phyloP scores from a whole-genome alignment of 2,329 filamentous ascomycete genomes.

The Thermomyces lanuginosus region DNA sequence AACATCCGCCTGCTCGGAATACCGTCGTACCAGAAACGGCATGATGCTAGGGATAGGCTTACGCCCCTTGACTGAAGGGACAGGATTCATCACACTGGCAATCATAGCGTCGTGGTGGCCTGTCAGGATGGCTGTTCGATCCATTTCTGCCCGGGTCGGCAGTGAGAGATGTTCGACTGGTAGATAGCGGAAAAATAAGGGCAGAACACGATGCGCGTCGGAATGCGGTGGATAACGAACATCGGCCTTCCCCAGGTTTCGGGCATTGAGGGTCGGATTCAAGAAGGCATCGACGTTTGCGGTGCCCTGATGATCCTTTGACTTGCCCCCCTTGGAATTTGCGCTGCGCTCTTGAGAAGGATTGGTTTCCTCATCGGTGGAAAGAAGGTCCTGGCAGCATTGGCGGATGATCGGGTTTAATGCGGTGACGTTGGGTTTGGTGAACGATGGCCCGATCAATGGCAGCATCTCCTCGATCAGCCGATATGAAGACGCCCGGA shows the following conservation, averaged over 20 bases:
- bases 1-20: conserved; percentile 45
- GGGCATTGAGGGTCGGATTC: conserved; percentile 23
- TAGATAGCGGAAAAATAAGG: conserved; percentile 44
- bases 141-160: conserved; percentile 55
- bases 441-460: conserved; percentile 48
- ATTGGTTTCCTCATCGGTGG: conserved; percentile 24
- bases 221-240: conserved; percentile 30
- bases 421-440: conserved; percentile 48
- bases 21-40: conserved; percentile 57
- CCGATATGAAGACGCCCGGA: conserved; percentile 47
- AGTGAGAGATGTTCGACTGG: conserved; percentile 53
- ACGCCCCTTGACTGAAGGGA: conserved; percentile 45
- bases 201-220: conserved; percentile 47
- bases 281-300: conserved; percentile 59
- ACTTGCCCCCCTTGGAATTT: conserved; percentile 26
- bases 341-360: conserved; percentile 8
- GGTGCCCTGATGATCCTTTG: conserved; percentile 19
- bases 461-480: conserved; percentile 43
- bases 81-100: conserved; percentile 66
- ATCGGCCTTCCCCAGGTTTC: conserved; percentile 8
- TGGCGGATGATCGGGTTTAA: conserved; percentile 46
- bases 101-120: conserved; percentile 57
- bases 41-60: conserved; percentile 55
- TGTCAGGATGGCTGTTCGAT: conserved; percentile 62
- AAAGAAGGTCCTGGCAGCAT: conserved; percentile 61